These are phyloP conservation scores for Tubosaeta brunneosetosa DNA, from an alignment of 768 basidiomycete species.

Conservation along the genomic window DNA sequence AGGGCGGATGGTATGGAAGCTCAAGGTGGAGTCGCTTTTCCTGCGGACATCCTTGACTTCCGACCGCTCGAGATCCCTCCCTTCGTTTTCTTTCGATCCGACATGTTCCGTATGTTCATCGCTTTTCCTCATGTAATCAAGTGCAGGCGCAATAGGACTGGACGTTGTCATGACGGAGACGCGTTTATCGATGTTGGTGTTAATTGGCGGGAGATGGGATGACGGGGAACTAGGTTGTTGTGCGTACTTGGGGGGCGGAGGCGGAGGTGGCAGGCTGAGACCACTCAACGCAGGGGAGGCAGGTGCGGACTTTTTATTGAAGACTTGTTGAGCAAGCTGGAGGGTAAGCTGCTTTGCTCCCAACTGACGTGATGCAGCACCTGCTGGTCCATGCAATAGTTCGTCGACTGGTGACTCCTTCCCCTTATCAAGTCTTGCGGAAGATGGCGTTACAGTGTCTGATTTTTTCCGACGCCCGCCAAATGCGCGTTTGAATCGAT, in stretches of 20 bases:
- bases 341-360: conserved; percentile 35
- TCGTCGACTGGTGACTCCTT: conserved; percentile 21
- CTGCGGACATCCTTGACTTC: conserved; percentile 69
- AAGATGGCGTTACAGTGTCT: conserved; percentile 17
- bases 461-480: conserved; percentile 33
- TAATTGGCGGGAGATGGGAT: conserved; percentile 21
- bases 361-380: conserved; percentile 18
- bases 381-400: conserved; percentile 7
- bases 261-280: conserved; percentile 29
- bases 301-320: conserved; percentile 36
- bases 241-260: conserved; percentile 38
- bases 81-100: conserved; percentile 21
- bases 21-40: conserved; percentile 80
- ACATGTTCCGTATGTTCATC: conserved; percentile 31
- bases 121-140: conserved; percentile 46
- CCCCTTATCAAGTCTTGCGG: conserved; percentile 19
- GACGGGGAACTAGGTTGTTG: conserved; percentile 15
- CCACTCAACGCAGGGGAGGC: conserved; percentile 31
- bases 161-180: conserved; percentile 48
- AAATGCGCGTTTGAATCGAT: conserved; percentile 29
- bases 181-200: conserved; percentile 34
- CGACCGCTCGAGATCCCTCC: conserved; percentile 30
- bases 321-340: conserved; percentile 45
- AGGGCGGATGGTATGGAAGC: conserved; percentile 67
- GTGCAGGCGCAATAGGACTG: conserved; percentile 55